Conservation (phyloP, 2,329 filamentous ascomycete genomes). For the Lecanosticta acicola region DNA sequence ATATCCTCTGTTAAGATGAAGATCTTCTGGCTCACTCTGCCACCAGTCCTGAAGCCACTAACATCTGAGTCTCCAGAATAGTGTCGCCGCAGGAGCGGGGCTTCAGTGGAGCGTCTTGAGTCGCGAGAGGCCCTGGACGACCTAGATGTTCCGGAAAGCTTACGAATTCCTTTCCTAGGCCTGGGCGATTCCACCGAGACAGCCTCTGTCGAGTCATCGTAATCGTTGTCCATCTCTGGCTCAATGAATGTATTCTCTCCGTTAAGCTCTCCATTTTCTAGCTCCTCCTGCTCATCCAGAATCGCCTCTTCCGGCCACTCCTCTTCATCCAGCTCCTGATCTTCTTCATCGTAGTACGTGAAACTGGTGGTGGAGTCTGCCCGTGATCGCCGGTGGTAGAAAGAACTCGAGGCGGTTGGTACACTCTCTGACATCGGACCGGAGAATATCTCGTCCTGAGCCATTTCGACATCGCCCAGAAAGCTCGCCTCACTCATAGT, state of each 20-base stretch:
- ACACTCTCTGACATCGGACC: slow-evolving; percentile 92
- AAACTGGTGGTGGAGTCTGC: slow-evolving; percentile 85
- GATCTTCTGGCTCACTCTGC: slow-evolving; percentile 76
- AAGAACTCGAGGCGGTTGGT: slow-evolving; percentile 89
- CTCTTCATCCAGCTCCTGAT: slow-evolving; percentile 48
- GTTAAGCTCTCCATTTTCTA: slow-evolving; percentile 39
- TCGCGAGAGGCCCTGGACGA: slow-evolving; percentile 50
- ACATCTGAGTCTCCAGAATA: slow-evolving; percentile 65
- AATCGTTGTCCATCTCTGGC: slow-evolving; percentile 30
- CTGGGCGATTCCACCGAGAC: slow-evolving; percentile 19
- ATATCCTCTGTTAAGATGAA: slow-evolving; percentile 92
- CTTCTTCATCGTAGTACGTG: slow-evolving; percentile 72
- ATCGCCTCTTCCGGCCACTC: slow-evolving; percentile 48
- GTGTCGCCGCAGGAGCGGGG: slow-evolving; percentile 62
- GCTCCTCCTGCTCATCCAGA: slow-evolving; percentile 41
- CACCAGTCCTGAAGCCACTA: slow-evolving; percentile 55
- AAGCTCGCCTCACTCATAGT: slow-evolving; percentile 63
- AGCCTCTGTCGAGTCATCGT: slow-evolving; percentile 8
- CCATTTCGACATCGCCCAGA: slow-evolving; percentile 97
- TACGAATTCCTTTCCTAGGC: slow-evolving; percentile 37
- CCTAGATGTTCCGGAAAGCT: slow-evolving; percentile 24
- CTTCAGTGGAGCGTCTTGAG: slow-evolving; percentile 32
- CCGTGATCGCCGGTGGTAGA: slow-evolving; percentile 73
- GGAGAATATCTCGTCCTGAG: slow-evolving; percentile 88
- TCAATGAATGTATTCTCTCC: slow-evolving; percentile 30